Conservation (phyloP, 108 stramenopile genomes). For the Craspedostauros australis region DNA sequence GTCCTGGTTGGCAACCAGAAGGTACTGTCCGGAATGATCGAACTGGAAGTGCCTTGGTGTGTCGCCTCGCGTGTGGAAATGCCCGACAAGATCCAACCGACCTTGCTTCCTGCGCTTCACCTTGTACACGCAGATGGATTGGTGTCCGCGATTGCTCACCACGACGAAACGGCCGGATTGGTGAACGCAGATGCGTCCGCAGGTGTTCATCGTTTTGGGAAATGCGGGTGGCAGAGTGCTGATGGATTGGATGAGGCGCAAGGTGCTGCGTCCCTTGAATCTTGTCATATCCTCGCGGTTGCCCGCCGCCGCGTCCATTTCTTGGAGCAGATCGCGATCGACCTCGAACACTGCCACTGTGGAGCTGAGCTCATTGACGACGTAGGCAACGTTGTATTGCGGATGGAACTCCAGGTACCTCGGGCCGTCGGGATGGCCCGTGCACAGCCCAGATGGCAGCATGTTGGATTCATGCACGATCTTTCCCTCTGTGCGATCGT, state of each 20-base stretch:
- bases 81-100: conserved; percentile 67
- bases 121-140: conserved; percentile 83
- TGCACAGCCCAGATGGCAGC: conserved; percentile 71
- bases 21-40: conserved; percentile 81
- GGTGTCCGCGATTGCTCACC: conserved; percentile 94
- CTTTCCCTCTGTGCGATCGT: conserved; percentile 48
- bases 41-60: conserved; percentile 95
- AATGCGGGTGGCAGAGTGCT: conserved; percentile 87
- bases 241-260: conserved; percentile 81
- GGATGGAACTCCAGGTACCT: conserved; percentile 91
- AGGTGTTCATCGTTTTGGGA: conserved; percentile 86
- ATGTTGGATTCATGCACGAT: conserved; percentile 62
- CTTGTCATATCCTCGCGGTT: conserved; percentile 55
- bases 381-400: conserved; percentile 74
- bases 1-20: conserved; percentile 94
- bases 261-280: conserved; percentile 69
- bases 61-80: conserved; percentile 91
- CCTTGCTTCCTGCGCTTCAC: conserved; percentile 73
- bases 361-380: conserved; percentile 87
- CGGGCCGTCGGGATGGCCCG: conserved; percentile 86
- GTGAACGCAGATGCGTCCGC: conserved; percentile 88
- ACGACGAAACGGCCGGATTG: conserved; percentile 83
- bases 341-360: conserved; percentile 85
- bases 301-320: conserved; percentile 54
- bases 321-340: conserved; percentile 57